A percentile compares a stretch with the other conserved stretches of the same genome.
phyloP scores from a whole-genome alignment of 1,139 yeast species.

The Saccharomyces hybrid region DNA sequence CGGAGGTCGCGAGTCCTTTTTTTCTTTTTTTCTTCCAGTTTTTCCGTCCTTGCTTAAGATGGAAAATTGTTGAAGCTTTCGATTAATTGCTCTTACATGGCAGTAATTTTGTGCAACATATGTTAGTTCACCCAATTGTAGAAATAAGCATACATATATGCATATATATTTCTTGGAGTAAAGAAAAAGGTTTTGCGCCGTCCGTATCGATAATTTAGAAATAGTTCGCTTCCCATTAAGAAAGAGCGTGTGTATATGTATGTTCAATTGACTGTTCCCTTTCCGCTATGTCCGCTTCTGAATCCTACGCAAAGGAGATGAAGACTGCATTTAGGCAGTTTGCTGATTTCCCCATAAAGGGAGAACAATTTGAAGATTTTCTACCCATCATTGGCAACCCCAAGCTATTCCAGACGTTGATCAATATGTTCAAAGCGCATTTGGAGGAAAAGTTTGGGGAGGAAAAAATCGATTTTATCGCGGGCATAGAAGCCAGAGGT shows the following conservation, averaged over 20 bases:
- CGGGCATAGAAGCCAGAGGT: conserved; percentile 91
- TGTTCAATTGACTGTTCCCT: background rate
- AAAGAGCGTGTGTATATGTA: background rate
- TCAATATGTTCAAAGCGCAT: conserved; percentile 68
- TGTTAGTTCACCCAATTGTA: background rate
- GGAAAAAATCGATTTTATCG: conserved; percentile 68
- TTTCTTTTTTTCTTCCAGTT: background rate
- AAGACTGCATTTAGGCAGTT: conserved; percentile 60
- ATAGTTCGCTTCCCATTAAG: background rate
- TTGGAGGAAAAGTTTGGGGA: conserved; percentile 43
- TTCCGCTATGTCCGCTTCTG: conserved; percentile 11
- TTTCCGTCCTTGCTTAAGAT: background rate
- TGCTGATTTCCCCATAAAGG: conserved; percentile 83
- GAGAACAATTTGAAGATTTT: conserved; percentile 84
- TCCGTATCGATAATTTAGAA: background rate
- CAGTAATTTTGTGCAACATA: background rate
- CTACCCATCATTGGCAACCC: conserved; percentile 84
- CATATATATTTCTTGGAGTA: background rate
- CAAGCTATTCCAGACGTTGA: conserved; percentile 60
- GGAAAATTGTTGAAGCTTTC: background rate
- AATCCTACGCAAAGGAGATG: conserved; percentile 46
- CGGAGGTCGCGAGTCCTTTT: background rate
- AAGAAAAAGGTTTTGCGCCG: background rate
- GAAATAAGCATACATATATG: background rate
- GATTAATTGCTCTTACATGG: background rate